Percentiles rank a stretch among this genome's conserved stretches.
Evolutionary conservation across 441 rosid species (phyloP).

Genomic region (Pelargonium citronellum): DNA sequence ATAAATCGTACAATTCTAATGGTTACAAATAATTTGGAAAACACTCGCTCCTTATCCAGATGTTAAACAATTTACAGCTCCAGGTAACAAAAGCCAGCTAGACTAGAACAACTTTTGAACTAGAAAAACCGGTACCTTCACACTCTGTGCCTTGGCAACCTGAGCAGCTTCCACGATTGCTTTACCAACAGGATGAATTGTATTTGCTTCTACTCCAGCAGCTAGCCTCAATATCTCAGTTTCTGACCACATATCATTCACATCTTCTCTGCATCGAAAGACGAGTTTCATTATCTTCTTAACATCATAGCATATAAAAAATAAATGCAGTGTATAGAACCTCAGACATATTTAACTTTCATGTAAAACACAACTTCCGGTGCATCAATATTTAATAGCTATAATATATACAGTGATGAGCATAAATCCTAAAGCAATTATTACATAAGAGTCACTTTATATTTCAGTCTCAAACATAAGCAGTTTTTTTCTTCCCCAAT

Average conservation of each 20-base stretch:
- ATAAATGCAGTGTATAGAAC: not conserved
- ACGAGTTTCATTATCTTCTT: constrained; percentile 17
- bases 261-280: constrained; percentile 44
- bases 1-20: not conserved
- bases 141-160: constrained; percentile 37
- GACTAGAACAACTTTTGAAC: constrained; percentile 8
- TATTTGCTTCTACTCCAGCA: constrained; percentile 87
- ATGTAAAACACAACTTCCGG: constrained; percentile 11
- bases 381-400: not conserved
- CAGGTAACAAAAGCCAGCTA: not conserved
- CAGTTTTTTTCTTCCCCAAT: not conserved
- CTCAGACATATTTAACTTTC: not conserved
- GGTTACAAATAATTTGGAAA: not conserved
- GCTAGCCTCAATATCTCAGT: constrained; percentile 74
- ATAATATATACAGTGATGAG: not conserved
- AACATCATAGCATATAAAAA: constrained; percentile 1
- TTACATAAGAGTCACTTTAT: not conserved
- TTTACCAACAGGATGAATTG: constrained; percentile 90
- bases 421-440: no score
- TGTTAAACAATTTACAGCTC: not conserved
- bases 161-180: constrained; percentile 83
- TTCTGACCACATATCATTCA: constrained; percentile 43
- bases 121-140: constrained; percentile 43
- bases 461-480: not conserved
- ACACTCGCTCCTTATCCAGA: not conserved